A percentile compares a stretch with the other conserved stretches of the same genome.
phyloP scores from a whole-genome alignment of 1,139 yeast species.

The Blastobotrys apis region DNA sequence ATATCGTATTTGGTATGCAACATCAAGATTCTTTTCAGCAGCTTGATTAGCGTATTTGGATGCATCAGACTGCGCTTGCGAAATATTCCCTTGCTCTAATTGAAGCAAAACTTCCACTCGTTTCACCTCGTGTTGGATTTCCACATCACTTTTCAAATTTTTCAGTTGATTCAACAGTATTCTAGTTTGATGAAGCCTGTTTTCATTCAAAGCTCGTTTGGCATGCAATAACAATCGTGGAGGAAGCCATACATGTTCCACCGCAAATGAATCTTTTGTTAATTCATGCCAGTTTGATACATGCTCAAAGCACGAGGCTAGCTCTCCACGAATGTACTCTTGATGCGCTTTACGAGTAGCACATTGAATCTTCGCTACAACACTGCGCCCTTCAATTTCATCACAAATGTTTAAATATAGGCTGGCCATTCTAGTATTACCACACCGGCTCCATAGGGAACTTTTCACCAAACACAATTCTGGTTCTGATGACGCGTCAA shows the following conservation, averaged over 20 bases:
- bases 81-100: constrained; percentile 18
- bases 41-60: constrained; percentile 7
- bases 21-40: constrained; percentile 16
- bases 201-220: constrained; percentile 18
- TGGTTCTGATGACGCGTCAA: constrained; percentile 33
- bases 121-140: constrained; percentile 18
- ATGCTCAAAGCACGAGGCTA: too few species aligned
- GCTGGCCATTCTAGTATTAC: constrained; percentile 22
- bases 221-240: constrained; percentile 19
- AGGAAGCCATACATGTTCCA: constrained; percentile 27
- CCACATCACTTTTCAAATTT: constrained; percentile 15
- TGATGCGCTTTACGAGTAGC: constrained; percentile 19
- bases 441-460: constrained; percentile 28
- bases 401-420: constrained; percentile 20
- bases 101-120: constrained; percentile 20
- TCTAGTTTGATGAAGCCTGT: constrained; percentile 19
- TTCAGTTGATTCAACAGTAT: constrained; percentile 20
- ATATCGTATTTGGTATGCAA: constrained; percentile 24
- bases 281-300: too few species aligned
- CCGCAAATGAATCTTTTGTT: constrained; percentile 17
- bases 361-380: constrained; percentile 17
- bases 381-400: constrained; percentile 12
- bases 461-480: constrained; percentile 29
- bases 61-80: constrained; percentile 18
- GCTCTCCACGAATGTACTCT: constrained; percentile 21